These are phyloP conservation scores for Ilyonectria robusta DNA, from an alignment of 2,329 filamentous ascomycete species.

Conservation along the genomic window DNA sequence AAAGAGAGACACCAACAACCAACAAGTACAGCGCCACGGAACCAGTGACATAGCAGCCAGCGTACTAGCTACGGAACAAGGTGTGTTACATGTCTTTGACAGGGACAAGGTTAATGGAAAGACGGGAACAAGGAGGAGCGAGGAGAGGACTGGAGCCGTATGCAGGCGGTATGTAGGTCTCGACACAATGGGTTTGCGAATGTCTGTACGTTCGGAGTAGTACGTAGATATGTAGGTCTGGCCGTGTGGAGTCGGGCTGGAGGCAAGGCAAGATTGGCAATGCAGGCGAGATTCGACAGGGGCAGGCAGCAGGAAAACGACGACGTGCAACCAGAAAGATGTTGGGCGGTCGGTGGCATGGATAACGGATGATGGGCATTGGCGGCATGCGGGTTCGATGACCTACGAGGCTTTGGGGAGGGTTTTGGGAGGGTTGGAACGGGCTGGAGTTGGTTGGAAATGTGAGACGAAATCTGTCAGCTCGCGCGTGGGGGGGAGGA, in stretches of 20 bases:
- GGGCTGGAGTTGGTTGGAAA: background rate
- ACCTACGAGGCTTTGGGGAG: background rate
- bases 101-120: background rate
- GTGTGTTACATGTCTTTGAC: background rate
- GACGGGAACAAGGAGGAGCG: background rate
- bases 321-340: constrained; percentile 3
- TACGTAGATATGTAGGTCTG: background rate
- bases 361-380: constrained; percentile 32
- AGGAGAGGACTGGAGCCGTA: background rate
- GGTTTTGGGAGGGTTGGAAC: background rate
- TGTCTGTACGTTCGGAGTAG: background rate
- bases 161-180: background rate
- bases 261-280: background rate
- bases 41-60: background rate
- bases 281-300: background rate
- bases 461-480: constrained; percentile 23
- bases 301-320: background rate
- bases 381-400: constrained; percentile 12
- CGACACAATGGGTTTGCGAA: background rate
- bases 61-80: background rate
- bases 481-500: constrained; percentile 1
- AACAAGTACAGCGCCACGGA: too few species aligned
- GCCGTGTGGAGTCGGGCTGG: background rate
- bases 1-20: background rate
- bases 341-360: constrained; percentile 7